Percentiles rank a stretch among this genome's conserved stretches.
Conservation (phyloP, 179 eudicot genomes). For the Amaranthus tricolor region DNA sequence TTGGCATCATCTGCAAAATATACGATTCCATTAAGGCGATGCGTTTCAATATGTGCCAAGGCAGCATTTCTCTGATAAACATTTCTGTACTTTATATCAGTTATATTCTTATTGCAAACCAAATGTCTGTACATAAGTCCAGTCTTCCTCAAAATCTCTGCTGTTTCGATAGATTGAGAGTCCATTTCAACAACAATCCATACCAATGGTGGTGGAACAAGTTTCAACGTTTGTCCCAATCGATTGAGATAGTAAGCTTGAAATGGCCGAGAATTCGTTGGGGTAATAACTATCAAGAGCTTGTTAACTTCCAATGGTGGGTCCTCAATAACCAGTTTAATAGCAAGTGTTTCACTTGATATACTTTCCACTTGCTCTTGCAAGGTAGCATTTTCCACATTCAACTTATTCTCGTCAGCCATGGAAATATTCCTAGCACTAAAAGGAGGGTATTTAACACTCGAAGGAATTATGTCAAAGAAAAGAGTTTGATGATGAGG, state of each 20-base stretch:
- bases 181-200: slow-evolving; percentile 88
- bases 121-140: slow-evolving; percentile 87
- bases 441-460: slow-evolving; percentile 27
- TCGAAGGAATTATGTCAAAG: slow-evolving; percentile 41
- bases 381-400: slow-evolving; percentile 26
- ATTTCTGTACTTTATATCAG: slow-evolving; percentile 48
- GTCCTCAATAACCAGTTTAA: slow-evolving; percentile 19
- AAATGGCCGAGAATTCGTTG: slow-evolving; percentile 54
- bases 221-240: slow-evolving; percentile 65
- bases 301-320: slow-evolving; percentile 34
- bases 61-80: slow-evolving; percentile 72
- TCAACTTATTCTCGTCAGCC: slow-evolving; percentile 19
- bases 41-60: slow-evolving; percentile 67
- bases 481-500: slow-evolving; percentile 48
- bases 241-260: slow-evolving; percentile 70
- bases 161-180: slow-evolving; percentile 65
- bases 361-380: slow-evolving; percentile 15
- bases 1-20: slow-evolving; percentile 70
- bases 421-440: slow-evolving; percentile 32
- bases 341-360: slow-evolving; percentile 27
- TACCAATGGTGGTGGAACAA: slow-evolving; percentile 60
- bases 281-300: slow-evolving; percentile 80
- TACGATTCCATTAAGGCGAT: slow-evolving; percentile 71
- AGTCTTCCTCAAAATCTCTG: slow-evolving; percentile 61
- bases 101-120: slow-evolving; percentile 55